Evolutionary conservation across 2,329 filamentous ascomycete species (phyloP).

Genomic region (Diaporthe nobilis): DNA sequence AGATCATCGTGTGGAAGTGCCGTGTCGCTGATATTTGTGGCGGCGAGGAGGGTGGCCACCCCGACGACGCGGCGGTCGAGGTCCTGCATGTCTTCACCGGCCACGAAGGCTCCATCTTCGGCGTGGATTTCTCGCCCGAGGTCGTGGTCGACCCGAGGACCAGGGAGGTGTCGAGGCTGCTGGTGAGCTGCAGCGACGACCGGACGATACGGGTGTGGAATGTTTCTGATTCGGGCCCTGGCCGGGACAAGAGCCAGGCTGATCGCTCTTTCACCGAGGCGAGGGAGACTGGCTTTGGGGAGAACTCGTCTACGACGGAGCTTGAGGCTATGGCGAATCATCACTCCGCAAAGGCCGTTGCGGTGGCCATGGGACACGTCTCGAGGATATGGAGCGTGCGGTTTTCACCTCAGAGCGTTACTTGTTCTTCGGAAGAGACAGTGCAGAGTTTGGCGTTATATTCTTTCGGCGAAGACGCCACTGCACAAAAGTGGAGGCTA

Average conservation of each 20-base stretch:
- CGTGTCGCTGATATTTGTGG: constrained; percentile 49
- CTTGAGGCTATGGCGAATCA: constrained; percentile 44
- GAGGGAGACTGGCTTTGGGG: constrained; percentile 75
- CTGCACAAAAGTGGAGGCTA: constrained; percentile 79
- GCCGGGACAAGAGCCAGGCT: constrained; percentile 47
- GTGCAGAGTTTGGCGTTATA: constrained; percentile 57
- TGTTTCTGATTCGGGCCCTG: constrained; percentile 69
- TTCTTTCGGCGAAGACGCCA: constrained; percentile 89
- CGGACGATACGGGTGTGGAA: constrained; percentile 92
- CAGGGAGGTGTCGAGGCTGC: constrained; percentile 64
- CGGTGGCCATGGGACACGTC: constrained; percentile 85
- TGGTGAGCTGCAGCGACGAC: constrained; percentile 96
- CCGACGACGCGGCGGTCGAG: constrained; percentile 50
- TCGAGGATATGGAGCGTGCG: constrained; percentile 92
- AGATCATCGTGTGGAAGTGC: constrained; percentile 91
- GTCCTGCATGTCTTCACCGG: constrained; percentile 70
- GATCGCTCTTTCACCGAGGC: constrained; percentile 50
- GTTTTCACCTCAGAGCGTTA: constrained; percentile 60
- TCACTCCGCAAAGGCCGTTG: constrained; percentile 64
- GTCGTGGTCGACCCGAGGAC: constrained; percentile 56
- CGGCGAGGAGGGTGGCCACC: background rate
- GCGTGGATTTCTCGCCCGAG: constrained; percentile 80
- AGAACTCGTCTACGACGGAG: constrained; percentile 50
- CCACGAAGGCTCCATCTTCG: constrained; percentile 95
- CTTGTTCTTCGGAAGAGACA: background rate